Evolutionary conservation across 306 rosid species (phyloP).

Genomic region (Sechiopsis laciniata): DNA sequence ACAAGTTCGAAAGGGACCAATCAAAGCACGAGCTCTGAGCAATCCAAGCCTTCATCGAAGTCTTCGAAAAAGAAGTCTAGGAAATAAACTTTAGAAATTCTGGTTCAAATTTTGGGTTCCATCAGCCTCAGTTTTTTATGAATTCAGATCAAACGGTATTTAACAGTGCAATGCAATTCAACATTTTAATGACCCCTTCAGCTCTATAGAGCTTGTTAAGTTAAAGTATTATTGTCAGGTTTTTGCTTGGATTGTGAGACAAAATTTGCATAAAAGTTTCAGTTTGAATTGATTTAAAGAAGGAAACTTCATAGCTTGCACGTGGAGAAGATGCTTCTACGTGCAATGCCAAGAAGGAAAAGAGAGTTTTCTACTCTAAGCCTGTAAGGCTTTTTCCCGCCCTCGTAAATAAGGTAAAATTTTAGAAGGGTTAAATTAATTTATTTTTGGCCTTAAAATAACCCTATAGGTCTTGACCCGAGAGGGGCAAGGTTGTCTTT

Average conservation of each 20-base stretch:
- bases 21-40: constrained; percentile 49
- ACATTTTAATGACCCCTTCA: neutral
- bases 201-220: neutral
- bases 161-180: neutral
- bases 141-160: constrained; percentile 18
- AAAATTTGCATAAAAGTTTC: too few species aligned
- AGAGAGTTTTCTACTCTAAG: too few species aligned
- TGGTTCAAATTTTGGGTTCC: neutral
- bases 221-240: too few species aligned
- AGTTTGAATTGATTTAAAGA: neutral
- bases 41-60: constrained; percentile 50
- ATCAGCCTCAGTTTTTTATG: constrained; percentile 19
- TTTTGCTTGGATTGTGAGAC: constrained; percentile 16
- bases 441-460: too few species aligned
- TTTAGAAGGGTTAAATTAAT: too few species aligned
- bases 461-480: too few species aligned
- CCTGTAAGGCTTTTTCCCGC: too few species aligned
- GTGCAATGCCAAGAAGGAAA: neutral
- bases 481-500: too few species aligned
- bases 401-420: too few species aligned
- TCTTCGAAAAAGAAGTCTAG: constrained; percentile 79
- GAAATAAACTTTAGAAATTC: constrained; percentile 32
- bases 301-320: constrained; percentile 1
- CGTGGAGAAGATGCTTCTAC: constrained; percentile 9
- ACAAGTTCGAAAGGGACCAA: constrained; percentile 47